Evolutionary conservation across 768 basidiomycete species (phyloP).

Genomic region (Hirschioporus abietinus): DNA sequence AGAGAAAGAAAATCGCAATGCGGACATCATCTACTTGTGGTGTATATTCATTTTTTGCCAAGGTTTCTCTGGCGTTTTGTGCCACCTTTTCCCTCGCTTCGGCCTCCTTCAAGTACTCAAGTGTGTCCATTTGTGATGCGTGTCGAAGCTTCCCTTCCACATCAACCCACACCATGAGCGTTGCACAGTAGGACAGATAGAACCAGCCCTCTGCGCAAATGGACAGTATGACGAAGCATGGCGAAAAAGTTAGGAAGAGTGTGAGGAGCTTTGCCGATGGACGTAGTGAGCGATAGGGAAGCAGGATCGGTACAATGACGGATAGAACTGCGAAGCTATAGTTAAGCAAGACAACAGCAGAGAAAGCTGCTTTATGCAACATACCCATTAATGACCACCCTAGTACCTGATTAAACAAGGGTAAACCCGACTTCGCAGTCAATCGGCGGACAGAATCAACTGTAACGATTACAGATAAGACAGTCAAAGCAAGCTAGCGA

Average conservation of each 20-base stretch:
- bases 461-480: conserved; percentile 47
- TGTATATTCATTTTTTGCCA: conserved; percentile 25
- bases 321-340: conserved; percentile 35
- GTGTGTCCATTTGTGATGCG: not conserved
- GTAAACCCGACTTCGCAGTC: conserved; percentile 62
- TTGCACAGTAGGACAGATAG: conserved; percentile 61
- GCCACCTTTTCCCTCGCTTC: not conserved
- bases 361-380: conserved; percentile 15
- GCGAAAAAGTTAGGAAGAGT: conserved; percentile 67
- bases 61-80: not conserved
- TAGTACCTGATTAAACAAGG: conserved; percentile 47
- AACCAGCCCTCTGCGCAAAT: conserved; percentile 81
- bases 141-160: conserved; percentile 41
- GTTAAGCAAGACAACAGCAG: conserved; percentile 1
- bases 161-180: conserved; percentile 62
- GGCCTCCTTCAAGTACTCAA: not conserved
- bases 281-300: conserved; percentile 26
- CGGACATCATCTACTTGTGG: conserved; percentile 60
- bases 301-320: conserved; percentile 47
- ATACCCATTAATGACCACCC: conserved; percentile 67
- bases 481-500: conserved; percentile 40
- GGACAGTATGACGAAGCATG: conserved; percentile 74
- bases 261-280: conserved; percentile 48
- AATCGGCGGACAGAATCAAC: conserved; percentile 52
- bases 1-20: conserved; percentile 76